Evolutionary conservation across 75 land plant genomes (phyloP).

Genomic region (Pinus tabuliformis): DNA sequence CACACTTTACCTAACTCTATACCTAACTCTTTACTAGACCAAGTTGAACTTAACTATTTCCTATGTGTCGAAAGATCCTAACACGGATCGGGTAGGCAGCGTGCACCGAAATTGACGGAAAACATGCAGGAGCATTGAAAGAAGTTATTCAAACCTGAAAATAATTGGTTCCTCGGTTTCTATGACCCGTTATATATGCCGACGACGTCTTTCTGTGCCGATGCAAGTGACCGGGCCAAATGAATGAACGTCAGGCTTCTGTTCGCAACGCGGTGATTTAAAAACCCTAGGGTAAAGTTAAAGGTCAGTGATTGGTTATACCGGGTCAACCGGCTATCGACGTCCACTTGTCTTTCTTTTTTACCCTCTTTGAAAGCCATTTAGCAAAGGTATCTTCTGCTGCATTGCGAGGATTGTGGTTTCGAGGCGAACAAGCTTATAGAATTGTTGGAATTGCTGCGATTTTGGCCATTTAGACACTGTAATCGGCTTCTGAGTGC

Average conservation of each 20-base stretch:
- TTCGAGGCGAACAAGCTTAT: not conserved
- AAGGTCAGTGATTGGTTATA: not conserved
- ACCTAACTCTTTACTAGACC: no score
- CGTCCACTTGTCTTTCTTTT: slow-evolving; percentile 4
- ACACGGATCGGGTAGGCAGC: no score
- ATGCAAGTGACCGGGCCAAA: not conserved
- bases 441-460: not conserved
- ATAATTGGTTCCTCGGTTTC: not conserved
- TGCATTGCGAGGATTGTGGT: no score
- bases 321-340: slow-evolving; percentile 6
- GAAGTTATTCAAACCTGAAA: no score
- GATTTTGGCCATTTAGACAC: not conserved
- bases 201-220: slow-evolving; percentile 3
- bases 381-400: not conserved
- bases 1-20: no score
- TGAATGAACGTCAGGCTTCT: not conserved
- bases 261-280: not conserved
- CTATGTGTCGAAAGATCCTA: no score
- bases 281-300: not conserved
- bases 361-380: not conserved
- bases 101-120: no score
- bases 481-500: not conserved
- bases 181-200: not conserved
- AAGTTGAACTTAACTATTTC: no score
- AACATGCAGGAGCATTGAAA: no score